These are phyloP conservation scores for Paraconiothyrium brasiliense DNA, from an alignment of 2,329 filamentous ascomycete genomes.

Conservation along the genomic window DNA sequence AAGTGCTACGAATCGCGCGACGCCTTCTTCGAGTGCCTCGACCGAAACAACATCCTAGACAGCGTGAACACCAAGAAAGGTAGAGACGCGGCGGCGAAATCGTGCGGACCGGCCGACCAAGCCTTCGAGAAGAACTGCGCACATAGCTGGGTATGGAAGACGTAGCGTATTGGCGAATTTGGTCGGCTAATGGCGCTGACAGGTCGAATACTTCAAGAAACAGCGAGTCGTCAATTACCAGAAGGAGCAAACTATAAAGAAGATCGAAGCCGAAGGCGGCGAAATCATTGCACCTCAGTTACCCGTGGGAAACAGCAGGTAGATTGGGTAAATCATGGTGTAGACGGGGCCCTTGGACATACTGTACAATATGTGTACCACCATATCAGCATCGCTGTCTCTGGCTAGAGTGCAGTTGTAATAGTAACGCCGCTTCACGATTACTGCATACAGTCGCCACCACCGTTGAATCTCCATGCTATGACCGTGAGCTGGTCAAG, in stretches of 20 bases:
- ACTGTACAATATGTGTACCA: conserved; percentile 41
- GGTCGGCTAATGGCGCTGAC: conserved; percentile 18
- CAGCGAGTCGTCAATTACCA: conserved; percentile 91
- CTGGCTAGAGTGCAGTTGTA: conserved; percentile 19
- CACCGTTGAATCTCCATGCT: not conserved
- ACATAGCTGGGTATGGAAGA: conserved; percentile 79
- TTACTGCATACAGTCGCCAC: conserved; percentile 1
- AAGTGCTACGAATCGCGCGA: conserved; percentile 93
- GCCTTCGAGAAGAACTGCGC: conserved; percentile 88
- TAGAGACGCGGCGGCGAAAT: conserved; percentile 57
- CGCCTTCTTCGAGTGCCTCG: conserved; percentile 86
- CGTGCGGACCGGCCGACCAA: conserved; percentile 68
- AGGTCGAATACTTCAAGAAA: conserved; percentile 99
- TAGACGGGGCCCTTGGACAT: not conserved
- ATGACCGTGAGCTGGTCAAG: not conserved
- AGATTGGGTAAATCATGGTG: not conserved
- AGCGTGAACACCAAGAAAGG: conserved; percentile 67
- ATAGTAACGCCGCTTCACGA: conserved; percentile 23
- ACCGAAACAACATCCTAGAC: conserved; percentile 83
- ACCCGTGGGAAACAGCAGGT: conserved; percentile 36
- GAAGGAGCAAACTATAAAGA: conserved; percentile 72
- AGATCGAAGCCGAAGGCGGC: conserved; percentile 55
- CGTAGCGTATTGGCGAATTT: conserved; percentile 13
- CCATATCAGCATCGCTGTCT: conserved; percentile 22
- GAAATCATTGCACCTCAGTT: conserved; percentile 47